Evolutionary conservation across 352 stramenopile species (phyloP), one percentile per base, ranked within the genome.

Genomic region (Phytopythium chamaehyphon): DNA sequence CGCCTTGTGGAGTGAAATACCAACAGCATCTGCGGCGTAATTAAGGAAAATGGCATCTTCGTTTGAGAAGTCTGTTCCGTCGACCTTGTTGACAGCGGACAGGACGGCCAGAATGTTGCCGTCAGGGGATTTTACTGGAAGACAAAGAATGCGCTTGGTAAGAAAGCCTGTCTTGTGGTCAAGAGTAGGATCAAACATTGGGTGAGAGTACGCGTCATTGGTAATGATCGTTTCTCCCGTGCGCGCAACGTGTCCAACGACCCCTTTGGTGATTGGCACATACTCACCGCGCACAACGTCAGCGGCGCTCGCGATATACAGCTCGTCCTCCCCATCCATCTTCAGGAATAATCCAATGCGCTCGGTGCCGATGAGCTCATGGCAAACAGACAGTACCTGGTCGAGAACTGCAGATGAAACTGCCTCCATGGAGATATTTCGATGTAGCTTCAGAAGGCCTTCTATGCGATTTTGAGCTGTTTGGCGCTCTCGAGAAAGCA

Each of bases 1-100:
- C 26, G 75, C 67, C 40, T 89, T 89, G 69, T 89, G 75, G 14
- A 89, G 57, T 1, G 78, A 84, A 16, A 80, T 86, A 9, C 78
- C 75, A 3, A 82, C 78, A 0, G 78, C 75, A 31, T 89, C 78
- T 7, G 78, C 78, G 15, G 77, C 75, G 40, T 89, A 89, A 40
- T 85, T 86, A 36, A 89, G 71, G 47, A 86, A 89, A 22, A 89
- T 49, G 6, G 78, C 77, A 28, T 89, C 78, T 38, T 89, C 78
- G 18, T 57, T 64, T 3, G 71, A 75, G 31, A 89, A 89, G 44
- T 89, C 78, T 19, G 73, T 83, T 28, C 64, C 66, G 42, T 89
- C 78, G n/a, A 82, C 66, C 54, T 89, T 89, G 54, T 89, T 89
- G 26, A 85, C 71, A 15, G 78, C 78, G 24, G 75, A 83, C 36